Percentiles rank a stretch among this genome's conserved stretches.
These are phyloP conservation scores for Cryptococcus sp. DNA, from an alignment of 1,284 basidiomycete genomes.

Conservation along the genomic window DNA sequence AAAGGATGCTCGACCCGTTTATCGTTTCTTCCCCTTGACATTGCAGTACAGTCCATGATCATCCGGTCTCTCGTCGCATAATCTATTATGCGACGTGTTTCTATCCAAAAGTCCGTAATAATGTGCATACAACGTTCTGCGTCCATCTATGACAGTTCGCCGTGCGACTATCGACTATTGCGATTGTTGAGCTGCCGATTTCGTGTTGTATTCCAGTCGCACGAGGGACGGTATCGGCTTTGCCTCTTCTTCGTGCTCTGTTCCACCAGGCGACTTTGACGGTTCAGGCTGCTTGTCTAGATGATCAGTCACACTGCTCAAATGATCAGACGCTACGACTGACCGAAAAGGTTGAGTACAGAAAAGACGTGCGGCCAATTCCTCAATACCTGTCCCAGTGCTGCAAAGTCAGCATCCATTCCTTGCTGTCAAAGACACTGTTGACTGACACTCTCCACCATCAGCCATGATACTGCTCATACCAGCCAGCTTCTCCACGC, in stretches of 20 bases:
- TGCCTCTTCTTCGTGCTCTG: slow-evolving; percentile 21
- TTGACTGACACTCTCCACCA: slow-evolving; percentile 41
- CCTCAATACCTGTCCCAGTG: slow-evolving; percentile 40
- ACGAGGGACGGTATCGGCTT: slow-evolving; percentile 36
- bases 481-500: slow-evolving; percentile 41
- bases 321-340: slow-evolving; percentile 7
- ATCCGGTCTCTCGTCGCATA: too few species aligned
- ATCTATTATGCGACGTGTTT: too few species aligned
- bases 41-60: too few species aligned
- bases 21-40: too few species aligned
- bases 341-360: slow-evolving; percentile 42
- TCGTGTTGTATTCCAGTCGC: slow-evolving; percentile 24
- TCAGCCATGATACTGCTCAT: slow-evolving; percentile 48
- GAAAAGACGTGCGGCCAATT: slow-evolving; percentile 47
- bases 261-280: slow-evolving; percentile 5
- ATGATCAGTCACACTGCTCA: neutral
- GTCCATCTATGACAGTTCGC: neutral
- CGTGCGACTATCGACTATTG: neutral
- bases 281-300: slow-evolving; percentile 15
- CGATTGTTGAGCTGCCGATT: neutral
- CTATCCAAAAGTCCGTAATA: too few species aligned
- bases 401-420: slow-evolving; percentile 11
- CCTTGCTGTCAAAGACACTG: neutral
- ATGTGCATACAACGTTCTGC: neutral
- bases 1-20: too few species aligned